Base-by-base conservation (phyloP, 495 filamentous ascomycete genomes). In the Lasiosphaeria ovina region DNA sequence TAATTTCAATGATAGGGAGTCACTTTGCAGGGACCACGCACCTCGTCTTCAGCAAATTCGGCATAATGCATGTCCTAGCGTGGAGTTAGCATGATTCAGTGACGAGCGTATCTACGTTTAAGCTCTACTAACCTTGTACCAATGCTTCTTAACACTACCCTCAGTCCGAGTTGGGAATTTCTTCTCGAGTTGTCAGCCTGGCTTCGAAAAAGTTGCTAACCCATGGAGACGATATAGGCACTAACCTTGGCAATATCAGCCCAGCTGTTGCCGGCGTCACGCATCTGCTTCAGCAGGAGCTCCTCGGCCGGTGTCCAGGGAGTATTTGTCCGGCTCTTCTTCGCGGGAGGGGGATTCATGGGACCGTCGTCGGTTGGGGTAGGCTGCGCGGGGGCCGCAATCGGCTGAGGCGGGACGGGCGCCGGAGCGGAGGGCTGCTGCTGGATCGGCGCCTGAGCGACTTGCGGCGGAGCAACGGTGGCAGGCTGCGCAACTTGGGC, bases 131-230 rank as follows among this genome's bases (percentile, higher is more conserved):
- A 93, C 92, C 83, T 98, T 98, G 73, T 98, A 98, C 94, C 94
- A 98, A 74, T 98, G 94, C 78, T 98, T 98, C 82, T 98, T 98
- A 10, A 98, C 94, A 68, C 92, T 96, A 16, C 94, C 94, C 74
- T 98, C 94, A 31, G 94, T 98, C 64, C 94, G 82, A 16, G 83
- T 85, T 14, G 94, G 94, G 74, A 98, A 98, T 9, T 89, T 92
- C 91, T 95, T 40, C 24, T 24, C 8, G 6, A 33, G 44, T 55
- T 53, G 64, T 76, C 56, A 78, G 75, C 60, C 2, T 53, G 31
- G 14, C 9, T 3, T 12, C 14, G 16, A 4, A 3, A 24, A 24
- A 24, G 24, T 24, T 24, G 24, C 24, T 24, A 24, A 24, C 24
- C 6, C 8, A 17, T 63, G 32, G 1, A n/a, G 33, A 38, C 51